phyloP scores from a whole-genome alignment of 2,329 filamentous ascomycete genomes.

The Colletotrichum cereale region DNA sequence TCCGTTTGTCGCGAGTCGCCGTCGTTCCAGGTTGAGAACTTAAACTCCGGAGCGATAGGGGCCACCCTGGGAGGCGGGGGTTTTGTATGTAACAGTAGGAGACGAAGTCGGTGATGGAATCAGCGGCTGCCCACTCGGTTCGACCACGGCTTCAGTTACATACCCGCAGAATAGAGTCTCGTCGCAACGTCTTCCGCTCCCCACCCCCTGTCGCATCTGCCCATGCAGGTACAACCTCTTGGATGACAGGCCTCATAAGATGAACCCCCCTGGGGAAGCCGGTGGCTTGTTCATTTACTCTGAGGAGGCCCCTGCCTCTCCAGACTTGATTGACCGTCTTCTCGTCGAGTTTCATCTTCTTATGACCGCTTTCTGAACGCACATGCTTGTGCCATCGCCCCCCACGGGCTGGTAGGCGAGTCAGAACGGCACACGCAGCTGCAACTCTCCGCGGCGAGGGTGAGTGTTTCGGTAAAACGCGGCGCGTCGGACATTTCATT shows the following conservation, averaged over 20 bases:
- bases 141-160: background rate
- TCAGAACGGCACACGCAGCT: background rate
- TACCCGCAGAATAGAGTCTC: slow-evolving; percentile 24
- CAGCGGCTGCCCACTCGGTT: background rate
- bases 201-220: no score
- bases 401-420: background rate
- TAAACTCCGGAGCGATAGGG: background rate
- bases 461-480: background rate
- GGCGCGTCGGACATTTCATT: background rate
- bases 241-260: slow-evolving; percentile 11
- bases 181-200: slow-evolving; percentile 6
- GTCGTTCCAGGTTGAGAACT: slow-evolving; percentile 23
- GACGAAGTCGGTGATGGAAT: no score
- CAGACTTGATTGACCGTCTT: background rate
- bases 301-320: background rate
- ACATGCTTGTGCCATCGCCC: slow-evolving; percentile 1
- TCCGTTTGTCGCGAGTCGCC: slow-evolving; percentile 12
- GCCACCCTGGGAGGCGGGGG: background rate
- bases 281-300: slow-evolving; percentile 17
- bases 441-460: background rate
- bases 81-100: background rate
- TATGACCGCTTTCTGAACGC: background rate
- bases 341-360: background rate
- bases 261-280: slow-evolving; percentile 19
- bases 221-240: background rate